phyloP scores from a whole-genome alignment of 2,329 filamentous ascomycete species.

The Exserohilum rostratum region DNA sequence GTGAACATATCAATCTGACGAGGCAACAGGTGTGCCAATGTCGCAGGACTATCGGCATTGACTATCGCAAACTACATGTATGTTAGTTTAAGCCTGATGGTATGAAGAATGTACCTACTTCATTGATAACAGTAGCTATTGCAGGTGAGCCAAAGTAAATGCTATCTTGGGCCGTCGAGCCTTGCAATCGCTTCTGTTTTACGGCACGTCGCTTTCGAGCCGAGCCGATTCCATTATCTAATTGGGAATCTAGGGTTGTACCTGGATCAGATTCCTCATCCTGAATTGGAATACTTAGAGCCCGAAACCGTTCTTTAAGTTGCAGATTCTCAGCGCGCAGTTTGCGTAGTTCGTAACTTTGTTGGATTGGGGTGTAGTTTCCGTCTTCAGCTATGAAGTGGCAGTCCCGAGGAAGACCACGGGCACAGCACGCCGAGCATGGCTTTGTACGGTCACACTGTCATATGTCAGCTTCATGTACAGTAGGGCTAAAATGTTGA shows the following conservation, averaged over 20 bases:
- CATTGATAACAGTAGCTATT: conserved; percentile 54
- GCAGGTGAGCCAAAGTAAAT: conserved; percentile 59
- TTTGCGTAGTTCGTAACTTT: conserved; percentile 56
- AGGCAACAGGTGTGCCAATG: conserved; percentile 53
- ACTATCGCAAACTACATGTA: conserved; percentile 51
- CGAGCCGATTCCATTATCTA: conserved; percentile 25
- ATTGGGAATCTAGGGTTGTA: conserved; percentile 29
- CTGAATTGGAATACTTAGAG: conserved; percentile 41
- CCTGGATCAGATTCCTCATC: conserved; percentile 44
- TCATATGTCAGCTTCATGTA: background rate
- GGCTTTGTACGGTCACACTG: conserved; percentile 58
- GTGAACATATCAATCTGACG: conserved; percentile 52
- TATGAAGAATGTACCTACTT: conserved; percentile 42
- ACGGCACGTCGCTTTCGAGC: conserved; percentile 30
- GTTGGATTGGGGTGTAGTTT: conserved; percentile 55
- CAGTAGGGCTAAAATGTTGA: too few species aligned
- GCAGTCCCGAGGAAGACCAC: conserved; percentile 56
- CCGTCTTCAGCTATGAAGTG: conserved; percentile 55
- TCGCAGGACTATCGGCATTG: conserved; percentile 44
- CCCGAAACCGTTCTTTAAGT: conserved; percentile 52
- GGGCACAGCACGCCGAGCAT: conserved; percentile 56
- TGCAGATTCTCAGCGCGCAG: conserved; percentile 54
- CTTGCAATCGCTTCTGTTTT: conserved; percentile 48
- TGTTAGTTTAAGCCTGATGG: conserved; percentile 23
- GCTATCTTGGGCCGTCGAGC: conserved; percentile 51